A percentile compares a stretch with the other conserved stretches of the same genome.
Evolutionary conservation across 768 basidiomycete genomes (phyloP).

Genomic region (Amylocystis lapponica): DNA sequence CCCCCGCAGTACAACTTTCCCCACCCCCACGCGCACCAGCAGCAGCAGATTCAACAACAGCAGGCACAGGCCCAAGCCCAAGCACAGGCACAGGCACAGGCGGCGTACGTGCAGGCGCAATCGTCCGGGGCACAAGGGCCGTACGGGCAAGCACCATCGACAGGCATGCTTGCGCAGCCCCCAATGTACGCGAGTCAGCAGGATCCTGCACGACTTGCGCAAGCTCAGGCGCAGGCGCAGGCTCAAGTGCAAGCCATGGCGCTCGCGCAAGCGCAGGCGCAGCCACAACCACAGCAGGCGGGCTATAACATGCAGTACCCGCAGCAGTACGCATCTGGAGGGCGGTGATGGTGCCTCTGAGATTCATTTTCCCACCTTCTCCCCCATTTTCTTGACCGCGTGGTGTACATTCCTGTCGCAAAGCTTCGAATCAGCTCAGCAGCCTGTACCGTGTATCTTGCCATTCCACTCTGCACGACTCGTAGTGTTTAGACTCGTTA

Average conservation of each 20-base stretch:
- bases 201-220: not conserved
- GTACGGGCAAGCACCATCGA: too few species aligned
- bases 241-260: constrained; percentile 18
- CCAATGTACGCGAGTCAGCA: constrained; percentile 1
- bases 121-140: constrained; percentile 11
- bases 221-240: constrained; percentile 32
- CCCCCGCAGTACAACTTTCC: constrained; percentile 68
- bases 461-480: too few species aligned
- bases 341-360: too few species aligned
- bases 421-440: too few species aligned
- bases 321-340: constrained; percentile 2
- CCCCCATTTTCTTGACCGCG: too few species aligned
- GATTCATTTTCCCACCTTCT: too few species aligned
- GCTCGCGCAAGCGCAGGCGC: constrained; percentile 2
- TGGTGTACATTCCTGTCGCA: too few species aligned
- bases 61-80: constrained; percentile 29
- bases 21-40: constrained; percentile 44
- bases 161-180: constrained; percentile 2
- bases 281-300: constrained; percentile 2
- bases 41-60: constrained; percentile 42
- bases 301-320: constrained; percentile 10
- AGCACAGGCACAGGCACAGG: constrained; percentile 26
- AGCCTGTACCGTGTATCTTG: too few species aligned
- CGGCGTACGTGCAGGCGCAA: constrained; percentile 29
- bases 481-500: too few species aligned